Percentiles rank a stretch among this genome's conserved stretches.
phyloP scores from a whole-genome alignment of 2,329 filamentous ascomycete genomes.

The Xylariaceae sp. region DNA sequence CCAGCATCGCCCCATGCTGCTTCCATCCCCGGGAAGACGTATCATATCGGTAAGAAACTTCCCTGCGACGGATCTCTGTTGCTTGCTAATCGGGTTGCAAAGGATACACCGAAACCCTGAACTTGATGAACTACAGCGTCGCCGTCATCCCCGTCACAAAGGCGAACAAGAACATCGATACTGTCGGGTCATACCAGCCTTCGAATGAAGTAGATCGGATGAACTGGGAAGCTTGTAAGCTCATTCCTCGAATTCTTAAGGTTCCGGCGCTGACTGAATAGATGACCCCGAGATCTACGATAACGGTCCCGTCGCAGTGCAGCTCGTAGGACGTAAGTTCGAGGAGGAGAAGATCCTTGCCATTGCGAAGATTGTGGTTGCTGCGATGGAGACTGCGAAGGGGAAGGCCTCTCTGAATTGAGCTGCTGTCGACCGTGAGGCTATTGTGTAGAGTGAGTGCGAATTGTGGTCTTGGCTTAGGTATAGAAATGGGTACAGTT shows the following conservation, averaged over 20 bases:
- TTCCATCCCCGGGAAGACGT: conserved; percentile 44
- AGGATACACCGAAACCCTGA: conserved; percentile 41
- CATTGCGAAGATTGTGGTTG: conserved; percentile 35
- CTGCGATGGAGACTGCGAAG: conserved; percentile 20
- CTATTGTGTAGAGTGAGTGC: too few species aligned
- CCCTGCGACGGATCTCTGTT: background rate
- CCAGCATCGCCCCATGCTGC: conserved; percentile 49
- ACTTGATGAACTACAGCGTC: conserved; percentile 53
- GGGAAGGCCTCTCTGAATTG: background rate
- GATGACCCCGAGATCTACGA: conserved; percentile 47
- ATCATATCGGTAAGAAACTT: conserved; percentile 27
- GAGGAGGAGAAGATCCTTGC: conserved; percentile 49
- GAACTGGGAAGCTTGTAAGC: conserved; percentile 48
- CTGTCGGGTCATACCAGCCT: conserved; percentile 36
- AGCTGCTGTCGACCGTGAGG: too few species aligned
- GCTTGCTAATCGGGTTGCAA: conserved; percentile 1
- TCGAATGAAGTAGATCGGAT: conserved; percentile 40
- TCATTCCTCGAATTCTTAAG: background rate
- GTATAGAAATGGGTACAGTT: too few species aligned
- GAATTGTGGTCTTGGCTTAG: too few species aligned
- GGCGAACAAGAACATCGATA: conserved; percentile 48
- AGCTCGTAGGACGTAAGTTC: conserved; percentile 46
- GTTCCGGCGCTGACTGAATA: conserved; percentile 19
- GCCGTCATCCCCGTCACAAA: conserved; percentile 53
- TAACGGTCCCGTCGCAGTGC: conserved; percentile 44